Base-by-base conservation (phyloP, 2,329 filamentous ascomycete species). In the Calonectria henricotiae region DNA sequence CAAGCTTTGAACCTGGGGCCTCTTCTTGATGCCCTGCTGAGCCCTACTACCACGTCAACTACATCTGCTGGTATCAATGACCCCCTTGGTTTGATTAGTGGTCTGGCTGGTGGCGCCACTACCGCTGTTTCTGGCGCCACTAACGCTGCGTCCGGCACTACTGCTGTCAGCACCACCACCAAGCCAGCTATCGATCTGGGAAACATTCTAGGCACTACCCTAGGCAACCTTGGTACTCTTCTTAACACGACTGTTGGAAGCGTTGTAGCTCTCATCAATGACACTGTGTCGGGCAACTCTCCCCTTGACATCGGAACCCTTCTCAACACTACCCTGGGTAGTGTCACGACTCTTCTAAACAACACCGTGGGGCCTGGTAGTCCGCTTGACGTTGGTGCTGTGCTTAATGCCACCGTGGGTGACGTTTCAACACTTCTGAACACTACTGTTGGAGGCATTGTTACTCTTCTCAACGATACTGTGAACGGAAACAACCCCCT, bases 1-100 rank as follows among this genome's bases (percentile, higher is more conserved):
- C 51, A 58, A 32, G 32, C 51, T 15, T 17, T 39, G 51, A 58
- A 58, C 32, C 20, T 58, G 12, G 12, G 51, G 32, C 51, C 51
- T 25, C 20, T 58, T 5, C 51, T 58, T 5, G 51, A 58, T 39
- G 32, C 51, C 12, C 12, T 58, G 12, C 20, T 58, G n/a, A 39
- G n/a, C 20, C 51, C 51, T 15, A 27, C 32, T 39, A 58, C 51
- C 4, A 39, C 51, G 23, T 58, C 51, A 11, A 25, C 51, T 2
- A 58, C 51, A 4, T 12, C 51, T 3, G 35, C 30, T 20, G 35
- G 51, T 4, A 8, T 37, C n/a, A 55, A 25, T 30, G 25, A 55
- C 5, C 32, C 32, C 12, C 17, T 55, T 17, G 51, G 51, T 5
- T 11, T 58, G 3, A 32, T 58, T 11, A 39, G 23, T 12, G 11